Evolutionary conservation across 345 rosid species (phyloP), one percentile per base, ranked within the genome.

Genomic region (Erucastrum elatum): DNA sequence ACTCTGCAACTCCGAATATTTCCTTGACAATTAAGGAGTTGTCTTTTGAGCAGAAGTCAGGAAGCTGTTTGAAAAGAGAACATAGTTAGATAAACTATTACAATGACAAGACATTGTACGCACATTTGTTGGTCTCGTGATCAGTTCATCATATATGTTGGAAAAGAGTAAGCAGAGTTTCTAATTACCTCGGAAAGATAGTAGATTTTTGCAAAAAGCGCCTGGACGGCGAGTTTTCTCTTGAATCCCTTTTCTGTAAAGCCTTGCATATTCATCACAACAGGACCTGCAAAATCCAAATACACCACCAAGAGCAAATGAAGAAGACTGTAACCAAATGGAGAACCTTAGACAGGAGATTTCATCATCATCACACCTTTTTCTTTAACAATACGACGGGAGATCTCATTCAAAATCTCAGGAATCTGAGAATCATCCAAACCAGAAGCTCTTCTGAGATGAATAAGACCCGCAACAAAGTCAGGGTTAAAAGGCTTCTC

Each of bases 1-100:
- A 93, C 97, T 91, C 99, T 84, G 97, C 75, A 46, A 89, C 99
- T 74, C 99, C 98, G 33, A 91, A 93, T 71, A 96, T 91, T 84
- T 96, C 97, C 87, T 95, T 93, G 59, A 93, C 88, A 26, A 88
- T 82, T 27, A 95, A 87, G 55, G 99, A 91, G 87, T 81, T 88
- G 77, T 91, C 94, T 82, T 87, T 81, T 5, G 86, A 81, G 80
- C 96, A 90, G 84, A 95, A 90, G 83, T 93, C 99, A 39, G 94
- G 97, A 83, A 93, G 85, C 97, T 95, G 92, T 78, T 26, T 41
- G 63, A 70, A 66, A 68, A 29, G 21, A 5, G 78, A 21, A 70
- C 49, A 56, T 68, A 79, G 68, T 73, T 46, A n/a, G n/a, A n/a
- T n/a, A n/a, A n/a, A n/a, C n/a, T n/a, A n/a, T n/a, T n/a, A n/a